These are phyloP conservation scores for Psilocybe sp. DNA, from an alignment of 768 basidiomycete genomes.

Conservation along the genomic window DNA sequence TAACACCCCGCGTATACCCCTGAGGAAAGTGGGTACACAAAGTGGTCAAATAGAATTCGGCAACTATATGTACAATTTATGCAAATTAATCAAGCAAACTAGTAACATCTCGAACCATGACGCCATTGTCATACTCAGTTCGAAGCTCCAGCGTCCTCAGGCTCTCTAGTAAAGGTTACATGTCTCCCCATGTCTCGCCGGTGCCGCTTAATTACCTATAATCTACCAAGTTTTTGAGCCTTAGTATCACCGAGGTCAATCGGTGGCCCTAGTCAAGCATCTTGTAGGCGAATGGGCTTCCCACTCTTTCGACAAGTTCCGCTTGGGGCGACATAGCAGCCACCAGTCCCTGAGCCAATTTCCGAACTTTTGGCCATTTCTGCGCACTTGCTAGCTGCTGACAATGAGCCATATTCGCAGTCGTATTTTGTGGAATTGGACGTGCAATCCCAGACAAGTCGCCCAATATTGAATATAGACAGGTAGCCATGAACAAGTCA, in stretches of 20 bases:
- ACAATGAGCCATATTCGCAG: conserved; percentile 94
- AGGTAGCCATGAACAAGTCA: conserved; percentile 60
- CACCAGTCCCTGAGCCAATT: conserved; percentile 67
- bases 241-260: conserved; percentile 91
- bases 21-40: background rate
- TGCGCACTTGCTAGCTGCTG: conserved; percentile 93
- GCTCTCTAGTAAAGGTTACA: conserved; percentile 96
- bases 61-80: conserved; percentile 13
- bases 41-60: conserved; percentile 8
- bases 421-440: conserved; percentile 92
- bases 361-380: conserved; percentile 6
- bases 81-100: conserved; percentile 9
- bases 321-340: conserved; percentile 98
- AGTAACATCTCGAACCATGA: conserved; percentile 10
- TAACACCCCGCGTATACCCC: too few relatives aligned
- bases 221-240: conserved; percentile 89
- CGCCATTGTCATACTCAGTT: conserved; percentile 58
- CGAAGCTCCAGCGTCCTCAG: conserved; percentile 93
- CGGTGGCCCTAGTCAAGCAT: conserved; percentile 93
- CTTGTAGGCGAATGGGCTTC: conserved; percentile 97
- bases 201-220: conserved; percentile 95
- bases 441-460: conserved; percentile 98
- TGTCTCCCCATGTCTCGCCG: conserved; percentile 93
- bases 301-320: conserved; percentile 94
- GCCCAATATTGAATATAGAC: conserved; percentile 99